phyloP scores from a whole-genome alignment of 257 asterid species.

The Capsicum rhomboideum region DNA sequence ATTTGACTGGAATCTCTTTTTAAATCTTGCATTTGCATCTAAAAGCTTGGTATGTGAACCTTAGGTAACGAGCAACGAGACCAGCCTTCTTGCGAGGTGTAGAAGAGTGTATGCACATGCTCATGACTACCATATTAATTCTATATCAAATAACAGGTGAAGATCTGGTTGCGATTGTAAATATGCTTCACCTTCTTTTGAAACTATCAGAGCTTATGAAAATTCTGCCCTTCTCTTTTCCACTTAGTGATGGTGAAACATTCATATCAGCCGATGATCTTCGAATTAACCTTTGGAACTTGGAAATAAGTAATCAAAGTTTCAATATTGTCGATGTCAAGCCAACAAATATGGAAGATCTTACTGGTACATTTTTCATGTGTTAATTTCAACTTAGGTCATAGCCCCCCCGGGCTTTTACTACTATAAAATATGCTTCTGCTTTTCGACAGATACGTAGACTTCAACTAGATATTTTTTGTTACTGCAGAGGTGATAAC shows the following conservation, averaged over 20 bases:
- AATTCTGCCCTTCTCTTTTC: constrained; percentile 12
- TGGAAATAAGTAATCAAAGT: constrained; percentile 95
- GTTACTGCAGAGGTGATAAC: constrained; percentile 93
- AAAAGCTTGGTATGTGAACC: background rate
- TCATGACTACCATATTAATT: constrained; percentile 97
- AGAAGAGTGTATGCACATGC: constrained; percentile 99
- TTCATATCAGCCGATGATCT: constrained; percentile 99
- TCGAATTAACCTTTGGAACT: constrained; percentile 97
- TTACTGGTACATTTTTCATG: constrained; percentile 55
- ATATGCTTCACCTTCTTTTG: background rate
- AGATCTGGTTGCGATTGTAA: background rate
- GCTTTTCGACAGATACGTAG: background rate
- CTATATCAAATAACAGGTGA: constrained; percentile 96
- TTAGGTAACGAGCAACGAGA: constrained; percentile 76
- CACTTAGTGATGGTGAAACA: constrained; percentile 91
- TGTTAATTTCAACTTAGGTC: background rate
- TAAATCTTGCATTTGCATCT: background rate
- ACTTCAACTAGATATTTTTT: constrained; percentile 7
- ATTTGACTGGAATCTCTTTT: background rate
- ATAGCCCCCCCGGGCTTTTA: background rate
- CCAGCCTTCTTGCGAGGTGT: constrained; percentile 85
- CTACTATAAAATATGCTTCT: background rate
- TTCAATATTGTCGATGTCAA: constrained; percentile 97
- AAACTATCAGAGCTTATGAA: constrained; percentile 1
- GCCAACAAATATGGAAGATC: constrained; percentile 97